phyloP scores from a whole-genome alignment of 2,329 filamentous ascomycete genomes.

The Aspergillus japonicus region DNA sequence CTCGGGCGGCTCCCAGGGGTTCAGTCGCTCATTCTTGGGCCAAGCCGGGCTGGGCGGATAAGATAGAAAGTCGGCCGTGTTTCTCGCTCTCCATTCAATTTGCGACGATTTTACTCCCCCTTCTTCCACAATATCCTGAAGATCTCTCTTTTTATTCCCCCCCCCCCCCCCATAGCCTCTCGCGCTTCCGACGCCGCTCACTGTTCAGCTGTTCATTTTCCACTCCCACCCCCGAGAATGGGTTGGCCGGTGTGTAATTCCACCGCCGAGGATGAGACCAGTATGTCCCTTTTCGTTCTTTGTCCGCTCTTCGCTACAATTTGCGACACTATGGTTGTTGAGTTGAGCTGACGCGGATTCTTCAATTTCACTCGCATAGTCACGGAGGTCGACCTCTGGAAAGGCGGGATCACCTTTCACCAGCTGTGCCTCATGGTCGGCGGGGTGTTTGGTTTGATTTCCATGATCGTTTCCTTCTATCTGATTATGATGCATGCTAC shows the following conservation, averaged over 20 bases:
- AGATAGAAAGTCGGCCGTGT: slow-evolving; percentile 5
- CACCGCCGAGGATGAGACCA: slow-evolving; percentile 48
- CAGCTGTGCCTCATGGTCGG: slow-evolving; percentile 55
- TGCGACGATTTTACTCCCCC: neutral
- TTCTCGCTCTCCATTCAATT: neutral
- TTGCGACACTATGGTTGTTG: neutral
- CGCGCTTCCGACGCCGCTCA: neutral
- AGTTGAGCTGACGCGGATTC: slow-evolving; percentile 4
- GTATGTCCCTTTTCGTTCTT: slow-evolving; percentile 27
- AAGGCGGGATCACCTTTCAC: slow-evolving; percentile 56
- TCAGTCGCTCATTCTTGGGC: slow-evolving; percentile 1
- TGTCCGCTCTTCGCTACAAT: slow-evolving; percentile 7
- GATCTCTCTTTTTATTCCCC: slow-evolving; percentile 11
- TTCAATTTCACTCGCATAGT: slow-evolving; percentile 29
- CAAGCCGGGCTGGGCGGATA: slow-evolving; percentile 10
- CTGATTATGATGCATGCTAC: slow-evolving; percentile 58
- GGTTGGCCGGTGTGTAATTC: slow-evolving; percentile 52
- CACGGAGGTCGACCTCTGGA: slow-evolving; percentile 52
- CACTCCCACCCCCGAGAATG: slow-evolving; percentile 31
- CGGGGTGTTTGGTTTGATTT: slow-evolving; percentile 53
- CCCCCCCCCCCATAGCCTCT: slow-evolving; percentile 1
- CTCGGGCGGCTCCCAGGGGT: slow-evolving; percentile 7
- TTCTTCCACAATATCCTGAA: slow-evolving; percentile 3
- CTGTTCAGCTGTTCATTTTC: neutral
- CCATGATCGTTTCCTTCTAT: slow-evolving; percentile 52